A percentile compares a stretch with the other conserved stretches of the same genome.
These are phyloP conservation scores for Colletotrichum brevisporum DNA, from an alignment of 2,329 filamentous ascomycete genomes.

Conservation along the genomic window DNA sequence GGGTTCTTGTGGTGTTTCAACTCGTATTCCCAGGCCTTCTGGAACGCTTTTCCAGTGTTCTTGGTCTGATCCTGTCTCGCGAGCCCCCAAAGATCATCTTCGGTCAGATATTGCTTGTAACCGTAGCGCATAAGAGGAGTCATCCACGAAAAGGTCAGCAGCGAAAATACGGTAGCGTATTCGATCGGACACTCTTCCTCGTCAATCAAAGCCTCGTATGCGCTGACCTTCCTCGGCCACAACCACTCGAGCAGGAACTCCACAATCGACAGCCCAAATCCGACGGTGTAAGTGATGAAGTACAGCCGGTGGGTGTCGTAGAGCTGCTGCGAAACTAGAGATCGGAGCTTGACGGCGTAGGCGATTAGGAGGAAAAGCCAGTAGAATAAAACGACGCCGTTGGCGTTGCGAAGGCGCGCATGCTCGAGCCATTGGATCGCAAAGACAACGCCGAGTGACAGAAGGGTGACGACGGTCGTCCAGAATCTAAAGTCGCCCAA, in stretches of 20 bases:
- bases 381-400: constrained; percentile 91
- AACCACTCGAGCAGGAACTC: constrained; percentile 89
- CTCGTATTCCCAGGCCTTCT: constrained; percentile 83
- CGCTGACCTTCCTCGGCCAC: constrained; percentile 81
- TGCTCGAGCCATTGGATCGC: constrained; percentile 90
- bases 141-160: constrained; percentile 98
- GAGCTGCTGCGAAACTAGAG: constrained; percentile 83
- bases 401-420: constrained; percentile 84
- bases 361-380: constrained; percentile 89
- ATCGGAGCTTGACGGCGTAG: constrained; percentile 86
- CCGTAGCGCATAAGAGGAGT: constrained; percentile 97
- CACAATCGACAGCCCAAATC: constrained; percentile 76
- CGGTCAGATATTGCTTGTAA: constrained; percentile 91
- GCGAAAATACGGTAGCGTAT: constrained; percentile 94
- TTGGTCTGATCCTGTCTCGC: constrained; percentile 84
- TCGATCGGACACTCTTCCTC: constrained; percentile 81
- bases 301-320: constrained; percentile 78
- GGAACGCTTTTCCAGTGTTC: constrained; percentile 78
- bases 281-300: constrained; percentile 82
- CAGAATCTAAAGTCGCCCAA: constrained; percentile 88
- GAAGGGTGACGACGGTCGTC: constrained; percentile 79
- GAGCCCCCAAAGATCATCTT: constrained; percentile 96
- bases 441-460: constrained; percentile 82
- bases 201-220: constrained; percentile 70
- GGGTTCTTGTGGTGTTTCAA: constrained; percentile 77